Percentiles rank a stretch among this genome's conserved stretches.
phyloP scores from a whole-genome alignment of 495 filamentous ascomycete genomes.

The Tuber magnatum region DNA sequence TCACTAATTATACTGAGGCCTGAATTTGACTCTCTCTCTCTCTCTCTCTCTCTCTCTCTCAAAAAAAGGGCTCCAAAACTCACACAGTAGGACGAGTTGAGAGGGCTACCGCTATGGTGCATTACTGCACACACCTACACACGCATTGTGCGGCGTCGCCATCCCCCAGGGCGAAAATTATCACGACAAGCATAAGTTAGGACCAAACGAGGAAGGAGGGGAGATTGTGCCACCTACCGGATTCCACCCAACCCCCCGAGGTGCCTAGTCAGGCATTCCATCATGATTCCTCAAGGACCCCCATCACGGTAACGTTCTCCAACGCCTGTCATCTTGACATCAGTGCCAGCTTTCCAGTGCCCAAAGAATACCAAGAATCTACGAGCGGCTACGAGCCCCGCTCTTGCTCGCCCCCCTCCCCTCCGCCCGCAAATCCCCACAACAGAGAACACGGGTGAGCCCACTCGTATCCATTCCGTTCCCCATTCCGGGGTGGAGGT shows the following conservation, averaged over 20 bases:
- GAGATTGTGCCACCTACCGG: not conserved
- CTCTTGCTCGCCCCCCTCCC: not conserved
- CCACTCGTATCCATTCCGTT: not conserved
- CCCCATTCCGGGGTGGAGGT: not conserved
- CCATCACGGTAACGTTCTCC: not conserved
- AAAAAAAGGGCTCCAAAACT: not conserved
- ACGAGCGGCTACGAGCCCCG: not conserved
- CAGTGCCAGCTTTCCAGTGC: not conserved
- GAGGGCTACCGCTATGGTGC: not conserved
- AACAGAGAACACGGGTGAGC: not conserved
- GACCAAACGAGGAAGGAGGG: not conserved
- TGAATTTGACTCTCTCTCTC: not conserved
- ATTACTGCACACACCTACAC: no score
- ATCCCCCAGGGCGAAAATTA: not conserved
- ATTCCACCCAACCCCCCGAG: not conserved
- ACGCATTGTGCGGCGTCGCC: not conserved
- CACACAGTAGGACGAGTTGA: not conserved
- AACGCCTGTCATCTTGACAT: not conserved
- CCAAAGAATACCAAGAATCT: not conserved
- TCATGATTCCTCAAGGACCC: not conserved
- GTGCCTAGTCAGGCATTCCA: not conserved
- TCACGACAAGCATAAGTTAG: not conserved
- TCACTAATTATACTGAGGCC: not conserved
- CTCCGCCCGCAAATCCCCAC: not conserved
- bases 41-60: not conserved